Evolutionary conservation across 2,329 filamentous ascomycete species (phyloP).

Genomic region (Sclerotiophoma versabilis): DNA sequence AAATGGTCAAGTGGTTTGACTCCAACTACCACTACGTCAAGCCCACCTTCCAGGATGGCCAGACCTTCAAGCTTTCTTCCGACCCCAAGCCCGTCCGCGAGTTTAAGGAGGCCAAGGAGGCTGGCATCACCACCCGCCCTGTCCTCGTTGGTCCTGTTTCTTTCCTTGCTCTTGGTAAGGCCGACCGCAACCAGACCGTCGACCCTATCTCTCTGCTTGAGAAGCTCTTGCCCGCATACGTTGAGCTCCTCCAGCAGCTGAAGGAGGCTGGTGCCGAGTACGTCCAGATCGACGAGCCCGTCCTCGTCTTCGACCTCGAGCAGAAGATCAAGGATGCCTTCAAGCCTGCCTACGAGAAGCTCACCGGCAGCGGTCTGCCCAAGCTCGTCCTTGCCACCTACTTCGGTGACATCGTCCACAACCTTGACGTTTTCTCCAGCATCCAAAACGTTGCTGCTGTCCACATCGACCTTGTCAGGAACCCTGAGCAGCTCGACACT

Average conservation of each 20-base stretch:
- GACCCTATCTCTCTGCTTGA: slow-evolving; percentile 93
- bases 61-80: slow-evolving; percentile 87
- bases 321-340: slow-evolving; percentile 93
- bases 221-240: slow-evolving; percentile 93
- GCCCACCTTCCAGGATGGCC: slow-evolving; percentile 95
- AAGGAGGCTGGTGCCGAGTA: slow-evolving; percentile 95
- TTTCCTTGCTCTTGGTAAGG: slow-evolving; percentile 97
- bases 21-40: slow-evolving; percentile 99
- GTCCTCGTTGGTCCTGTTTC: slow-evolving; percentile 96
- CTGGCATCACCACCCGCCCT: slow-evolving; percentile 89
- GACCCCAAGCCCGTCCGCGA: slow-evolving; percentile 93
- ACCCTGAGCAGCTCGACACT: slow-evolving; percentile 94
- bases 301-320: slow-evolving; percentile 93
- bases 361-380: slow-evolving; percentile 81
- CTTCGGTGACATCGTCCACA: slow-evolving; percentile 99
- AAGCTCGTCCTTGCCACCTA: slow-evolving; percentile 93
- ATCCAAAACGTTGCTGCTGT: slow-evolving; percentile 78
- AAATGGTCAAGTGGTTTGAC: slow-evolving; percentile 99
- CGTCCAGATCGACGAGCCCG: slow-evolving; percentile 98
- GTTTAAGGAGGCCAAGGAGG: slow-evolving; percentile 98
- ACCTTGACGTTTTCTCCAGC: slow-evolving; percentile 86
- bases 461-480: slow-evolving; percentile 95
- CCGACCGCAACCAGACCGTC: slow-evolving; percentile 92
- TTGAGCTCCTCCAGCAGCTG: slow-evolving; percentile 88
- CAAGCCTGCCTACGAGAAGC: slow-evolving; percentile 95